phyloP scores from a whole-genome alignment of 257 asterid genomes.

The Solanum okadae region DNA sequence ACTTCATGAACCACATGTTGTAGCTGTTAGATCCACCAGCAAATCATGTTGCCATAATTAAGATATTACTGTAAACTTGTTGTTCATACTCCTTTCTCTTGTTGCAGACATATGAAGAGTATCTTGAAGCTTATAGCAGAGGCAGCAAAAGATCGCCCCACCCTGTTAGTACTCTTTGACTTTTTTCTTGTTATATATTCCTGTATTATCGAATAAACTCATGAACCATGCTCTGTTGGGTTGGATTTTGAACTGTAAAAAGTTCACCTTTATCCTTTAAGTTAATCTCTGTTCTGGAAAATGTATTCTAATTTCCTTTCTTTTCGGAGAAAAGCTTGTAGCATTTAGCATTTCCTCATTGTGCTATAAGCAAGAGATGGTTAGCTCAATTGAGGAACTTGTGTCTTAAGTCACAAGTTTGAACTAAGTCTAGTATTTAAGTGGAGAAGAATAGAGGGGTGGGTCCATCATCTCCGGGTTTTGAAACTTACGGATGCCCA shows the following conservation, averaged over 20 bases:
- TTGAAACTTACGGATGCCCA: background rate
- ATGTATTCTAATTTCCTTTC: background rate
- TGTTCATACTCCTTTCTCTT: background rate
- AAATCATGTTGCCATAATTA: background rate
- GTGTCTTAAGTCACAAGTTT: background rate
- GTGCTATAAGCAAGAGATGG: background rate
- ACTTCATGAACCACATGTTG: background rate
- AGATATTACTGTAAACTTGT: background rate
- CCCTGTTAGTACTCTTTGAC: slow-evolving; percentile 44
- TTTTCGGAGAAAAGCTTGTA: background rate
- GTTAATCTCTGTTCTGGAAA: background rate
- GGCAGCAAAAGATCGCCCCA: slow-evolving; percentile 34
- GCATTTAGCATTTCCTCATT: background rate
- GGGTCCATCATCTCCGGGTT: background rate
- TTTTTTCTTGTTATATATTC: background rate
- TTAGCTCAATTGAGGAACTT: background rate
- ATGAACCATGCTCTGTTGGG: background rate
- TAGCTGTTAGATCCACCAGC: background rate
- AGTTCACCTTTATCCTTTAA: background rate
- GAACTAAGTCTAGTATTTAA: background rate
- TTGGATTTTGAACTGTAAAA: background rate
- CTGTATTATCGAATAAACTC: background rate
- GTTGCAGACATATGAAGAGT: slow-evolving; percentile 91
- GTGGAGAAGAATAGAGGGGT: background rate
- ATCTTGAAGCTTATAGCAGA: slow-evolving; percentile 72